Percentiles rank a stretch among this genome's conserved stretches.
Conservation (phyloP, 352 stramenopile species). For the Thraustotheca clavata region DNA sequence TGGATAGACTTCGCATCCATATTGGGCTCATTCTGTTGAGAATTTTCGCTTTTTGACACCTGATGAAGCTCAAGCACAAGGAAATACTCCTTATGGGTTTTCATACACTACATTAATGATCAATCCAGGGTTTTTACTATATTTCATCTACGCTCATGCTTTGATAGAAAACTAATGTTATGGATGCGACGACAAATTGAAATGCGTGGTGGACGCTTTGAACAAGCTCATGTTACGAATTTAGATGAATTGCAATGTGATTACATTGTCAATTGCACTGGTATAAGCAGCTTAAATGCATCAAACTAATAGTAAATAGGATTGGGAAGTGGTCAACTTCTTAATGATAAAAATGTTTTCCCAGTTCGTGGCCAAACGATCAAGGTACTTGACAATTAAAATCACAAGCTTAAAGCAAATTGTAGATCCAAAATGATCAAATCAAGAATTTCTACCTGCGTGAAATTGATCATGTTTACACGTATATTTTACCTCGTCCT, state of each 20-base stretch:
- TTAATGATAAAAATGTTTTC: constrained; percentile 32
- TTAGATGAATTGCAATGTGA: constrained; percentile 39
- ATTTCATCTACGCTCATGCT: constrained; percentile 2
- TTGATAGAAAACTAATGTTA: constrained; percentile 38
- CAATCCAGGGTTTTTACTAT: not conserved
- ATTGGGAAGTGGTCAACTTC: constrained; percentile 37
- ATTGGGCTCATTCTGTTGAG: constrained; percentile 58
- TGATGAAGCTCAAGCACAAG: constrained; percentile 30
- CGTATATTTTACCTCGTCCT: constrained; percentile 59
- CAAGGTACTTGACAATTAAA: constrained; percentile 26
- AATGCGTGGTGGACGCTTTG: constrained; percentile 38
- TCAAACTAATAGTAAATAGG: not conserved
- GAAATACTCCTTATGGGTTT: constrained; percentile 37
- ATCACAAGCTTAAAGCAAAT: constrained; percentile 6
- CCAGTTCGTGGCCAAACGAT: constrained; percentile 57
- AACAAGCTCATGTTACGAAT: constrained; percentile 30
- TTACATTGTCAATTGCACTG: constrained; percentile 55
- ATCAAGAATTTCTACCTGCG: constrained; percentile 44
- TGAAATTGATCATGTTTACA: constrained; percentile 42
- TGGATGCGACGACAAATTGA: constrained; percentile 40
- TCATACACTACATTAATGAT: constrained; percentile 46
- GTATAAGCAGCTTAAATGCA: constrained; percentile 11
- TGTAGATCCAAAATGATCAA: constrained; percentile 35
- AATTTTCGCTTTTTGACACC: constrained; percentile 40
- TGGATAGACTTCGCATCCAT: constrained; percentile 29